A percentile compares a stretch with the other conserved stretches of the same genome.
phyloP scores from a whole-genome alignment of 73 alveolate genomes.

The Tetrahymena malaccensis region DNA sequence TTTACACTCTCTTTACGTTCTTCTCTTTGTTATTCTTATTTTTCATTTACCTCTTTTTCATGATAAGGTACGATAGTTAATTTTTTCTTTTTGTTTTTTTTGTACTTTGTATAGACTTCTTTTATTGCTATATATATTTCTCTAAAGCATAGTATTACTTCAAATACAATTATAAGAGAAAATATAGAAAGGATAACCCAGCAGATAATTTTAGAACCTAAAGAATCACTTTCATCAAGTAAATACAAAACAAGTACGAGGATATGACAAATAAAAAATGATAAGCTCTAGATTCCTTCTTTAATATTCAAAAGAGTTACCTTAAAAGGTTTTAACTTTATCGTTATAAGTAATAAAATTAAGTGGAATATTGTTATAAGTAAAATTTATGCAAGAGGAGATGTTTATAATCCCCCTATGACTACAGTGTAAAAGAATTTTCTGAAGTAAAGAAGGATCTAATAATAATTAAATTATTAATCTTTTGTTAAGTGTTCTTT shows the following conservation, averaged over 20 bases:
- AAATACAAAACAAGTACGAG: not conserved
- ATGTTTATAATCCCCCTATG: not conserved
- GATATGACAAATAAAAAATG: too few species aligned
- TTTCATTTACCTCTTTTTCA: too few species aligned
- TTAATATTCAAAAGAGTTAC: not conserved
- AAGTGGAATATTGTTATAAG: not conserved
- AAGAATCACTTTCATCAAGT: not conserved
- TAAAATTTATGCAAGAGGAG: not conserved
- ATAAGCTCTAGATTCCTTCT: not conserved
- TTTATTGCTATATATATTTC: not conserved
- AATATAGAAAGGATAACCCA: not conserved
- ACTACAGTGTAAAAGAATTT: not conserved
- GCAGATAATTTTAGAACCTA: not conserved
- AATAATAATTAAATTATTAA: too few species aligned
- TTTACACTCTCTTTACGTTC: not conserved
- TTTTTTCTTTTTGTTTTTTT: not conserved
- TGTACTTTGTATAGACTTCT: not conserved
- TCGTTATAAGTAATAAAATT: not conserved
- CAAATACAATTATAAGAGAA: not conserved
- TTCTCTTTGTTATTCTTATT: not conserved
- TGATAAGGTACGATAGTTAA: not conserved
- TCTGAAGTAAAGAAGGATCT: not conserved
- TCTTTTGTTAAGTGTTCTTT: not conserved
- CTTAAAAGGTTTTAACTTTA: not conserved
- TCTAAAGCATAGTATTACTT: not conserved